These are phyloP conservation scores for Rhodotorula kratochvilovae DNA, from an alignment of 768 basidiomycete genomes.

Conservation along the genomic window DNA sequence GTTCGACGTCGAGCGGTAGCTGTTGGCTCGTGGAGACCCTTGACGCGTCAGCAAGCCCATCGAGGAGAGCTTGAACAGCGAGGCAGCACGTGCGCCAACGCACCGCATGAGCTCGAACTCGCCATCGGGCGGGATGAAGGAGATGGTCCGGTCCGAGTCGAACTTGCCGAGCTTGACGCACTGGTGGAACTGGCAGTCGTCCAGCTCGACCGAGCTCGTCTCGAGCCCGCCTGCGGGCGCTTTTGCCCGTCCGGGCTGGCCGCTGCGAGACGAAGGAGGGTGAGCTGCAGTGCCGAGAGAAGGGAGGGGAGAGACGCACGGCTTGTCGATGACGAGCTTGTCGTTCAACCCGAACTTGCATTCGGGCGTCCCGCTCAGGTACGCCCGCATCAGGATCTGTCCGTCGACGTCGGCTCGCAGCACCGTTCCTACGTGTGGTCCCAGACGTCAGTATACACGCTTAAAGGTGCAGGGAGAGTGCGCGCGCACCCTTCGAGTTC, in stretches of 20 bases:
- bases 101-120: conserved; percentile 98
- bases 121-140: conserved; percentile 95
- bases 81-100: conserved; percentile 42
- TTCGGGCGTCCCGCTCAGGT: conserved; percentile 91
- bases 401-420: conserved; percentile 97
- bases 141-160: conserved; percentile 87
- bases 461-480: no score
- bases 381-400: conserved; percentile 96
- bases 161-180: conserved; percentile 94
- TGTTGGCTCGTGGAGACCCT: conserved; percentile 44
- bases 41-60: no score
- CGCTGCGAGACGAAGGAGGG: background rate
- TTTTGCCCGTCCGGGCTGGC: conserved; percentile 6
- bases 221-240: conserved; percentile 44
- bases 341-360: conserved; percentile 99
- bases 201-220: conserved; percentile 75
- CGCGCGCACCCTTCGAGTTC: conserved; percentile 88
- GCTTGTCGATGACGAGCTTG: conserved; percentile 84
- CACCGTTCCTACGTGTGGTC: conserved; percentile 65
- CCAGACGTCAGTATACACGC: no score
- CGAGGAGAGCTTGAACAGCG: background rate
- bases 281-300: background rate
- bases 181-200: conserved; percentile 98
- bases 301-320: conserved; percentile 48
- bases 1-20: conserved; percentile 92